phyloP scores from a whole-genome alignment of 163 green algal genomes.

The Chloromonas sp. region DNA sequence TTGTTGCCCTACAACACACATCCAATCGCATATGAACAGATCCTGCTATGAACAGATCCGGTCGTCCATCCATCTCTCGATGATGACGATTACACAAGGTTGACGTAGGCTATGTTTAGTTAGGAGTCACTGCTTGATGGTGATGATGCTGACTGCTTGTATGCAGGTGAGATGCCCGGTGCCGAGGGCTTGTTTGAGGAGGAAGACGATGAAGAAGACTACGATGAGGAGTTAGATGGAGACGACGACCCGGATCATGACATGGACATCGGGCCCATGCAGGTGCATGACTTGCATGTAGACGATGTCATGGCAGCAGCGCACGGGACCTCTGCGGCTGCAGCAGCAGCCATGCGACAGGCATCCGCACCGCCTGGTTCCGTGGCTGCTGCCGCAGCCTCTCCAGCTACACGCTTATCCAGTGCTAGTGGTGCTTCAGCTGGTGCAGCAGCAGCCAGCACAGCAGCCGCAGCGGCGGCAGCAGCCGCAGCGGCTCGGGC shows the following conservation, averaged over 20 bases:
- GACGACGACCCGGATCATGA: slow-evolving; percentile 10
- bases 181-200: not conserved
- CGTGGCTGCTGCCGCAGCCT: not conserved
- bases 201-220: not conserved
- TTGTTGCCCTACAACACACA: too few species aligned
- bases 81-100: too few species aligned
- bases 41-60: too few species aligned
- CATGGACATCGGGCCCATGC: slow-evolving; percentile 36
- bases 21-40: too few species aligned
- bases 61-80: too few species aligned
- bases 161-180: too few species aligned
- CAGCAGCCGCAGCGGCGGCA: not conserved
- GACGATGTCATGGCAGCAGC: slow-evolving; percentile 1
- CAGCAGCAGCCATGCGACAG: not conserved
- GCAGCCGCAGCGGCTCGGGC: not conserved
- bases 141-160: too few species aligned
- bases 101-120: too few species aligned
- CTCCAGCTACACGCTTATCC: not conserved
- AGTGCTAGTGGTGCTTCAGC: too few species aligned
- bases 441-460: too few species aligned
- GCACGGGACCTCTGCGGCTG: not conserved
- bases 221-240: not conserved
- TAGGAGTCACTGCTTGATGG: too few species aligned
- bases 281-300: slow-evolving; percentile 53
- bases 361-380: not conserved